Evolutionary conservation across 2,329 filamentous ascomycete species (phyloP), one percentile per base, ranked within the genome.

Genomic region (Clarireedia sp.): DNA sequence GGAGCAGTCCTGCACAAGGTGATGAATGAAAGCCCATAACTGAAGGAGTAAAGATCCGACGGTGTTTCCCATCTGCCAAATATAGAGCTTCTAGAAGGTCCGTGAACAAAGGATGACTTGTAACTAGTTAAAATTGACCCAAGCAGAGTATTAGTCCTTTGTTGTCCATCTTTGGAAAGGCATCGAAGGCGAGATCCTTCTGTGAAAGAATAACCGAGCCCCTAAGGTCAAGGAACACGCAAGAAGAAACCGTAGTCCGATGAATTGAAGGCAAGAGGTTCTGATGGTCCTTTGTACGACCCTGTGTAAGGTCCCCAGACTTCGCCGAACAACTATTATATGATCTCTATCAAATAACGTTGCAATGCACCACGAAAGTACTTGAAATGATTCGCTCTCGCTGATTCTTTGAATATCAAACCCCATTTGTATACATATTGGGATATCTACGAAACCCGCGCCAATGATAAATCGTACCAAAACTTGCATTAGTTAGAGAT

Each of bases 41-140:
- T 33, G 29, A 14, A 33, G 29, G 12, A 33, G 29, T 33, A 33
- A 33, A 9, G 29, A 9, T 33, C 29, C 29, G 29, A 33, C 29
- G 29, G 29, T 33, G 29, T 4, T 33, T 9, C 12, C 29, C 9
- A 33, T 33, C 1, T 33, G 29, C 29, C 29, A 38, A 54, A 29
- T 48, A 48, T 54, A 54, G 43, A 48, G 9, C 14, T 36, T 40
- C 47, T 38, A 48, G 45, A 49, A 49, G n/a, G 33, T 6, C n/a
- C 9, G 5, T 19, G 6, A 16, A 52, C 50, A 52, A 52, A 52
- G 50, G 14, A 37, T 45, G 29, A 12, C 12, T 33, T 33, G 29
- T 5, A 33, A 2, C 10, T 33, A 33, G 12, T 36, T 3, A 8
- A 23, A 29, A 37, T 5, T 52, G 37, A 10, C 40, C 45, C 17